These are phyloP conservation scores for Cryptococcus depauperatus DNA, from an alignment of 1,284 basidiomycete genomes.

Conservation along the genomic window DNA sequence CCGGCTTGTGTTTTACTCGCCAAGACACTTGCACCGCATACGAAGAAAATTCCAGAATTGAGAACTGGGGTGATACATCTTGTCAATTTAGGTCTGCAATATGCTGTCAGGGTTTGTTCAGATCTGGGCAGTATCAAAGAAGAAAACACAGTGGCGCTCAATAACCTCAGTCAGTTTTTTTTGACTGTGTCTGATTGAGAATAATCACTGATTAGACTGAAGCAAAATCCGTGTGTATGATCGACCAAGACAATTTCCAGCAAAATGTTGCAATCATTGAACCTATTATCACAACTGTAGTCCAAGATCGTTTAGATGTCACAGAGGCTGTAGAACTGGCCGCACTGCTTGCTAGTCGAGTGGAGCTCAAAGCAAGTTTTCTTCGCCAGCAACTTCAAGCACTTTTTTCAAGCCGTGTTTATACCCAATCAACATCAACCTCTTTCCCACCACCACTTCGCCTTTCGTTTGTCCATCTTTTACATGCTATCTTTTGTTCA, in stretches of 20 bases:
- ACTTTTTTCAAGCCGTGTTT: constrained; percentile 46
- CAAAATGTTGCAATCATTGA: constrained; percentile 53
- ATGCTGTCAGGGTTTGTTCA: constrained; percentile 17
- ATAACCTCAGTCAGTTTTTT: constrained; percentile 14
- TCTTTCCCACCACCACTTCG: constrained; percentile 54
- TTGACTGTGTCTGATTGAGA: neutral
- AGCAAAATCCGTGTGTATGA: constrained; percentile 7
- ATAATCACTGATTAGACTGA: neutral
- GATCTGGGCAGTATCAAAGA: constrained; percentile 11
- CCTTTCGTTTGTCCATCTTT: constrained; percentile 51
- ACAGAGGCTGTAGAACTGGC: constrained; percentile 50
- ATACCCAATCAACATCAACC: constrained; percentile 49
- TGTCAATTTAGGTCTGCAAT: constrained; percentile 20
- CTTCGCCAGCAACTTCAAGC: constrained; percentile 35
- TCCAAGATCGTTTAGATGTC: constrained; percentile 55
- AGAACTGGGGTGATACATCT: constrained; percentile 8
- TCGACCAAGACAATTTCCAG: neutral
- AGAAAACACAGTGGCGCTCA: constrained; percentile 10
- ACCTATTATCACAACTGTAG: constrained; percentile 58
- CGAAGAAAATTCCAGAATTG: neutral
- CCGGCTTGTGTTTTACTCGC: neutral
- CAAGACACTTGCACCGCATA: neutral
- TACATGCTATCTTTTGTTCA: constrained; percentile 61
- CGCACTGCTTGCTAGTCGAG: constrained; percentile 43
- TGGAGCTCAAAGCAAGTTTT: constrained; percentile 47